A percentile compares a stretch with the other conserved stretches of the same genome.
Conservation (phyloP, 2,329 filamentous ascomycete genomes). For the Pyrenophora graminea region DNA sequence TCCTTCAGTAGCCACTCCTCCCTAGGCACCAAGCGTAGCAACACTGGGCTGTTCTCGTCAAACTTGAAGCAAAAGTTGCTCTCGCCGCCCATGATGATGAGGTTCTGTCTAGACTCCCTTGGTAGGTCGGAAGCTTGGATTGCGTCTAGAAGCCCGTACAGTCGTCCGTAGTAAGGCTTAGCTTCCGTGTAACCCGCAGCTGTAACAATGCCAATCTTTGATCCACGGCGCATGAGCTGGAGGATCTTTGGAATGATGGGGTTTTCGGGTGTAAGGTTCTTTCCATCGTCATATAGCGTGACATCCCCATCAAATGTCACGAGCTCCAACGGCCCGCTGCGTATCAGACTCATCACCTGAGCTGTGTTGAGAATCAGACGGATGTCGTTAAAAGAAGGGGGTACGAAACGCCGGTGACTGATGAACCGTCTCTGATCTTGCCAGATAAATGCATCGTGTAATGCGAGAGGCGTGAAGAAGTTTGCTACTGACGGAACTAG, state of each 20-base stretch:
- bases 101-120: conserved; percentile 69
- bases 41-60: conserved; percentile 64
- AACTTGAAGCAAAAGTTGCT: conserved; percentile 94
- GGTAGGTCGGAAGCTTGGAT: conserved; percentile 69
- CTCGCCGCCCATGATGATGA: conserved; percentile 94
- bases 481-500: conserved; percentile 89
- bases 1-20: conserved; percentile 75
- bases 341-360: conserved; percentile 88
- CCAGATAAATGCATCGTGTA: conserved; percentile 88
- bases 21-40: conserved; percentile 68
- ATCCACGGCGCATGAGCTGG: conserved; percentile 74
- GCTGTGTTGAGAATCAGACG: conserved; percentile 92
- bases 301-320: conserved; percentile 98
- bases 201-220: conserved; percentile 92
- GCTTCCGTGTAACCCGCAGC: conserved; percentile 93
- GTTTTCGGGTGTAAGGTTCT: conserved; percentile 74
- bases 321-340: conserved; percentile 72
- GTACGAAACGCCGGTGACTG: conserved; percentile 87
- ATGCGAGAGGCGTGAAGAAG: conserved; percentile 86
- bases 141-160: conserved; percentile 84
- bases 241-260: conserved; percentile 72
- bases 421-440: conserved; percentile 87
- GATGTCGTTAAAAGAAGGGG: conserved; percentile 96
- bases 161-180: conserved; percentile 80
- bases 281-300: conserved; percentile 83